Evolutionary conservation across 2,329 filamentous ascomycete species (phyloP), one percentile per base, ranked within the genome.

Genomic region (Fusarium chlamydosporum): DNA sequence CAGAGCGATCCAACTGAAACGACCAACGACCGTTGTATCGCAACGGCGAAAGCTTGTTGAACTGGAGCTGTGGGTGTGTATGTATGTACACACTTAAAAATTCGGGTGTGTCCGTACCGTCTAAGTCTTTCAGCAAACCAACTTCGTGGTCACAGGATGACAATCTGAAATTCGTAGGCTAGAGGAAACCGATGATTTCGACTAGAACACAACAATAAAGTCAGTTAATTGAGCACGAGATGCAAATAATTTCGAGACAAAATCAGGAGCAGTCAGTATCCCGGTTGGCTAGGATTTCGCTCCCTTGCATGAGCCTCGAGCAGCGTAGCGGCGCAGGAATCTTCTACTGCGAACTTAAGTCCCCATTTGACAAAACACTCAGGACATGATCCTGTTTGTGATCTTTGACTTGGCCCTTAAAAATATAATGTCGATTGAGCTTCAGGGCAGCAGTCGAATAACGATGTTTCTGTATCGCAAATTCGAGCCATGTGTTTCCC

Each of bases 271-370:
- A 56, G 51, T 53, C 50, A 61, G 61, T 63, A 50, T 55, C 69
- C 66, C 45, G 52, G 56, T 43, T 51, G 55, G 42, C 40, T 50
- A 67, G 66, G 62, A 60, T 53, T 58, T 65, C 61, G 46, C 50
- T 69, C 66, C 52, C 66, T 69, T 69, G 66, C 66, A 69, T 69
- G 56, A 69, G 61, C 31, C 52, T 56, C 43, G 38, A 68, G 51
- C 62, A 70, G 57, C 37, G 63, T 45, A 38, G 48, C 48, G 53
- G 65, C 65, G 43, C 48, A 47, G 43, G 52, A 67, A 54, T 27
- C 20, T 50, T 58, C 58, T 53, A 38, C 56, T 68, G 66, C 40
- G 65, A 57, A 69, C 27, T 45, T 43, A 38, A 42, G 40, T 65
- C 29, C 47, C 41, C 31, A 46, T n/a, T 55, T 33, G 56, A 43